Conservation (phyloP, 1,284 basidiomycete species). For the Cryptococcus neoformans region DNA sequence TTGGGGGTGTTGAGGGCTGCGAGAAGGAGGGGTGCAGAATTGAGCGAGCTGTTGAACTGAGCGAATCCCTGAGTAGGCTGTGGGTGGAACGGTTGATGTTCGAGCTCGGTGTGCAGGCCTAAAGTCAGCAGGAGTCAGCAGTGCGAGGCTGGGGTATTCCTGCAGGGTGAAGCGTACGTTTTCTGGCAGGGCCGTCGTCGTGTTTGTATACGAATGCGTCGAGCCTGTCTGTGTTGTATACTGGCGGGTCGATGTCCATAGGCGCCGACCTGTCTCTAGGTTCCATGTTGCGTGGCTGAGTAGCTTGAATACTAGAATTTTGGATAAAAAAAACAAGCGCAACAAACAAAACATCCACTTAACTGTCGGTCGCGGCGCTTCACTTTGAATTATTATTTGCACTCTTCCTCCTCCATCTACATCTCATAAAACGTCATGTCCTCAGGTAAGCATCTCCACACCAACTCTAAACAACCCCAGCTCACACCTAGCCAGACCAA, state of each 20-base stretch:
- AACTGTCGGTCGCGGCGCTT: background rate
- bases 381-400: constrained; percentile 1
- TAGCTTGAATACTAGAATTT: background rate
- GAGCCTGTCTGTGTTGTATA: constrained; percentile 22
- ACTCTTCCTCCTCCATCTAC: background rate
- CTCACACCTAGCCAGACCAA: constrained; percentile 27
- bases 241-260: constrained; percentile 40
- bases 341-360: constrained; percentile 6
- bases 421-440: constrained; percentile 22
- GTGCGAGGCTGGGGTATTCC: background rate
- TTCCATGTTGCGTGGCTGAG: constrained; percentile 8
- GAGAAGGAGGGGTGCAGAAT: constrained; percentile 8
- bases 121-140: background rate
- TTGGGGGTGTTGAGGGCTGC: constrained; percentile 11
- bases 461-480: background rate
- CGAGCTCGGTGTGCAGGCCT: constrained; percentile 41
- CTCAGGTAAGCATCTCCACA: constrained; percentile 19
- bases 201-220: constrained; percentile 25
- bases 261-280: constrained; percentile 34
- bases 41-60: constrained; percentile 12
- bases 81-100: constrained; percentile 10
- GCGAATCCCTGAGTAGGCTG: constrained; percentile 9
- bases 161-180: constrained; percentile 28
- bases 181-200: constrained; percentile 41
- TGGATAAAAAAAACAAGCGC: background rate